These are phyloP conservation scores for Mesostigma viride DNA, from an alignment of 139 green algal genomes.

Conservation along the genomic window DNA sequence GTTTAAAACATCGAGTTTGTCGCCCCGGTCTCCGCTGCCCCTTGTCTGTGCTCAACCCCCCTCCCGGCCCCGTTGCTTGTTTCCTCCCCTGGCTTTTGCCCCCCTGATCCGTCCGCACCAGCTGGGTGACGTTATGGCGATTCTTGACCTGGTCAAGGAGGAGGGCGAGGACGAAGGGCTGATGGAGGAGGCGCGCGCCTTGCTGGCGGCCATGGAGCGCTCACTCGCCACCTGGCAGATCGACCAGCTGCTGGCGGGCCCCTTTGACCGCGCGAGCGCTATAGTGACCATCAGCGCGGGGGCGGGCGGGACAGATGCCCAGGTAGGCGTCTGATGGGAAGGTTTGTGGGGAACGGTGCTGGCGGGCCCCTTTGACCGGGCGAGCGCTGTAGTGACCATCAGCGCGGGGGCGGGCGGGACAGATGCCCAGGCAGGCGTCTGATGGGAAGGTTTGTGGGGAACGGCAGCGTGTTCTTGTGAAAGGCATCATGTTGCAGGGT, in stretches of 20 bases:
- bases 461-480: neutral
- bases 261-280: conserved; percentile 19
- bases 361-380: no score
- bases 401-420: conserved; percentile 40
- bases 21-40: no score
- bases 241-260: conserved; percentile 21
- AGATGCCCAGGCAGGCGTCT: no score
- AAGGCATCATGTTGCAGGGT: neutral
- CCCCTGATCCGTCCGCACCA: neutral
- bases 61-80: neutral
- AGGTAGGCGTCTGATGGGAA: no score
- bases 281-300: conserved; percentile 29
- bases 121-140: conserved; percentile 20
- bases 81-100: neutral
- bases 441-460: neutral
- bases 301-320: conserved; percentile 64
- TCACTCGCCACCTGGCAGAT: conserved; percentile 27
- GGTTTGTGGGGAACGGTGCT: no score
- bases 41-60: neutral
- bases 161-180: conserved; percentile 28
- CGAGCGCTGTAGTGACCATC: no score
- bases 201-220: conserved; percentile 9
- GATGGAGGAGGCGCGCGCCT: conserved; percentile 19
- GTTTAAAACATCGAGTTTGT: neutral
- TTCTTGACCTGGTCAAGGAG: conserved; percentile 30